A percentile compares a stretch with the other conserved stretches of the same genome.
Evolutionary conservation across 192 early-diverging fungal genomes (phyloP).

Genomic region (Backusella circina): DNA sequence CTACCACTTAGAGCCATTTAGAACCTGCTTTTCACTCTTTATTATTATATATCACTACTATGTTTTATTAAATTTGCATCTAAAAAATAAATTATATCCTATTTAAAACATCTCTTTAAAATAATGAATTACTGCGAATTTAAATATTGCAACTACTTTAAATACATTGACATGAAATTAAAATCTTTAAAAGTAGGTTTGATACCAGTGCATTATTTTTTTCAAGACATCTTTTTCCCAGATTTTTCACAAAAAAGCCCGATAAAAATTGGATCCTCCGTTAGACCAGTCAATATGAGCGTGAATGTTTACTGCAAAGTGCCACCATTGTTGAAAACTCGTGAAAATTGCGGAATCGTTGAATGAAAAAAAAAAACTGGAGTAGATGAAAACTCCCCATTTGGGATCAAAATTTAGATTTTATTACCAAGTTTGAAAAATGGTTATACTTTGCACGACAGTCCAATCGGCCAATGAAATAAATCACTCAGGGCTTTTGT

Average conservation of each 20-base stretch:
- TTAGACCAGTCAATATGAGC: neutral
- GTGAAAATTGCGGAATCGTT: neutral
- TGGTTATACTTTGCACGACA: neutral
- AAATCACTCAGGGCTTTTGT: neutral
- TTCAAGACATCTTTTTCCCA: neutral
- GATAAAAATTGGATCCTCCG: neutral
- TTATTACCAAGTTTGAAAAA: neutral
- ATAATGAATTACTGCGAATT: neutral
- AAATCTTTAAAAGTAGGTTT: neutral
- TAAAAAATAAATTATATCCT: neutral
- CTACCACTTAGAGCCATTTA: neutral
- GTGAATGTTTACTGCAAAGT: neutral
- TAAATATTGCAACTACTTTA: neutral
- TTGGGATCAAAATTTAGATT: neutral
- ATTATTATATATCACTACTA: neutral
- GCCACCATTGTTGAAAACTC: constrained; percentile 1
- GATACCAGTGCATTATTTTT: neutral
- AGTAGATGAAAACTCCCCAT: neutral
- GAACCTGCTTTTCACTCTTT: neutral
- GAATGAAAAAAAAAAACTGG: neutral
- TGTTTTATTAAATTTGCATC: neutral
- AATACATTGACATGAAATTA: neutral
- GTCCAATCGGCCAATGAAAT: neutral
- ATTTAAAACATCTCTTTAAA: neutral
- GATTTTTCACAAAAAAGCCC: neutral